These are phyloP conservation scores for Agaricales sp. DNA, from an alignment of 1,284 basidiomycete genomes.

Conservation along the genomic window DNA sequence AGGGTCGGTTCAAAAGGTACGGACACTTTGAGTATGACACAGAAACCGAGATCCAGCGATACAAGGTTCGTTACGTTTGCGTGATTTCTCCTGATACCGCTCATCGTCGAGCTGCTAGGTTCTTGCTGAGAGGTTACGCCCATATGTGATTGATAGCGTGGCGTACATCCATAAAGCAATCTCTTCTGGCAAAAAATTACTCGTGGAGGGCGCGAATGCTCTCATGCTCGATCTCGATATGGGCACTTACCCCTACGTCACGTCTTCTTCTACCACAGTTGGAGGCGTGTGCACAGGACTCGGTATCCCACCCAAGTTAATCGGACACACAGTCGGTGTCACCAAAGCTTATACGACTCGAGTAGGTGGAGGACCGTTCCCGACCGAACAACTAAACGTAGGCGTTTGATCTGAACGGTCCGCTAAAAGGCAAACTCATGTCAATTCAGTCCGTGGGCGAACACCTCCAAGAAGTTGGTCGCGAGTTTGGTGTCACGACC, in stretches of 20 bases:
- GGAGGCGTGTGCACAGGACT: slow-evolving; percentile 96
- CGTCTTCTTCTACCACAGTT: slow-evolving; percentile 86
- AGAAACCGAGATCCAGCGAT: slow-evolving; percentile 89
- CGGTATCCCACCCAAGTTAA: slow-evolving; percentile 83
- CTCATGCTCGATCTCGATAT: slow-evolving; percentile 98
- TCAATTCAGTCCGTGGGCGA: slow-evolving; percentile 60
- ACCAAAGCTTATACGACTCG: slow-evolving; percentile 97
- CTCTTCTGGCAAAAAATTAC: slow-evolving; percentile 63
- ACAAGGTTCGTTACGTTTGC: slow-evolving; percentile 48
- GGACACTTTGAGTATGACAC: slow-evolving; percentile 98
- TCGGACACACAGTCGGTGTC: slow-evolving; percentile 85
- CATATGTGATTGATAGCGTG: slow-evolving; percentile 86
- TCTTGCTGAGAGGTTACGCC: slow-evolving; percentile 79
- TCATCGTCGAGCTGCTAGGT: slow-evolving; percentile 30
- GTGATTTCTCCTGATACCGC: slow-evolving; percentile 1
- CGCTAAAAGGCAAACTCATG: not conserved
- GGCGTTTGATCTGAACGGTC: slow-evolving; percentile 15
- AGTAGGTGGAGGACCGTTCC: slow-evolving; percentile 96
- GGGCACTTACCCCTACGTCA: slow-evolving; percentile 97
- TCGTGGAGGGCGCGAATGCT: slow-evolving; percentile 97
- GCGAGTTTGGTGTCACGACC: slow-evolving; percentile 88
- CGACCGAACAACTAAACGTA: slow-evolving; percentile 89
- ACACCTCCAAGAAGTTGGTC: slow-evolving; percentile 90
- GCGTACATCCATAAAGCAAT: slow-evolving; percentile 81
- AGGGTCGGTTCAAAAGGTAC: slow-evolving; percentile 96